These are phyloP conservation scores for Colletotrichum karsti DNA, from an alignment of 2,329 filamentous ascomycete genomes.

Conservation along the genomic window DNA sequence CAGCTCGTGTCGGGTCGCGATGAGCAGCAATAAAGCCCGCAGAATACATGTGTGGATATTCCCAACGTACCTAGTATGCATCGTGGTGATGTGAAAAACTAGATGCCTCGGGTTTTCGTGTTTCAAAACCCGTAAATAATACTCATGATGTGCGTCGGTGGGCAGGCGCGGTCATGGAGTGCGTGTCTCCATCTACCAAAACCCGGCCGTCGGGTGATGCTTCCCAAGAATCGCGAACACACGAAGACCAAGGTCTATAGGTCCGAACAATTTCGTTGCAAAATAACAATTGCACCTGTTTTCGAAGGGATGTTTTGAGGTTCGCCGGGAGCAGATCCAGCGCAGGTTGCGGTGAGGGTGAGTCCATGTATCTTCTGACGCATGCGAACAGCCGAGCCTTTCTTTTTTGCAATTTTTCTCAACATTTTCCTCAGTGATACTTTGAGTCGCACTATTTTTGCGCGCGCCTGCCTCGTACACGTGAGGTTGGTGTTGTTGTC, in stretches of 20 bases:
- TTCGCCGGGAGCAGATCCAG: not conserved
- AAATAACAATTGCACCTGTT: not conserved
- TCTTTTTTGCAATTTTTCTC: not conserved
- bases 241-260: not conserved
- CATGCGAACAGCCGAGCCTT: not conserved
- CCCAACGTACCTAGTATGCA: too few species aligned
- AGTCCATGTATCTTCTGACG: not conserved
- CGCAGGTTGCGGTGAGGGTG: not conserved
- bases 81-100: too few species aligned
- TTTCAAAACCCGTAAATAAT: too few species aligned
- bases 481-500: not conserved
- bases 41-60: too few species aligned
- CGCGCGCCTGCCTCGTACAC: not conserved
- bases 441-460: fast-evolving
- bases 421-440: fast-evolving
- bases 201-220: too few species aligned
- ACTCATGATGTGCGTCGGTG: too few species aligned
- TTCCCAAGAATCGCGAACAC: too few species aligned
- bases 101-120: too few species aligned
- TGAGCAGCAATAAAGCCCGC: too few species aligned
- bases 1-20: too few species aligned
- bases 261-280: not conserved
- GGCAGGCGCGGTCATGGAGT: too few species aligned
- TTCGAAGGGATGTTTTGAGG: not conserved
- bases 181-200: too few species aligned